Evolutionary conservation across 352 stramenopile species (phyloP), one percentile per base, ranked within the genome.

Genomic region (Phytopythium oedochilum): DNA sequence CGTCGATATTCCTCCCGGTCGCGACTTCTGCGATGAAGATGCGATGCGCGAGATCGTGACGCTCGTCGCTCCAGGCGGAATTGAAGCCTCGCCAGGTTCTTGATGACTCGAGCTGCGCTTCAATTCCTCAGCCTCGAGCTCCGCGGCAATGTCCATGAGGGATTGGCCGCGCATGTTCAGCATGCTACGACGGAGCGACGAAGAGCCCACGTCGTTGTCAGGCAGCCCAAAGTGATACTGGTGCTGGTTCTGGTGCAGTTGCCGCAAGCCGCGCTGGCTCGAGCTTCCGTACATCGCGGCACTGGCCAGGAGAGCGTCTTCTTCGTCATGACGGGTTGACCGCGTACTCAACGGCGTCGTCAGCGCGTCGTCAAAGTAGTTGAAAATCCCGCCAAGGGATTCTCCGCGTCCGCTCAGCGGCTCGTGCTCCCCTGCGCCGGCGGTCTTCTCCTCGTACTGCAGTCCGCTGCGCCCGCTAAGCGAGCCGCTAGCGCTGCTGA

Each of bases 201-300:
- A 57, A 5, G 63, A 62, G 0, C 69, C 70, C 5, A 62, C 57
- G 17, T 86, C 71, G 32, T 79, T 79, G 51, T 86, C 78, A 45
- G 65, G 63, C 34, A 82, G 66, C 15, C 70, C 68, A 28, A 83
- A 78, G 40, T 89, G 78, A 46, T 84, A 81, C 52, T 86, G 73
- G 18, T 64, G 67, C 57, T 90, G 78, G 58, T 90, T 90, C 49
- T 88, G 78, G 36, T 84, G 75, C 23, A 90, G 68, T 50, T 90
- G 80, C 12, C 75, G 80, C 50, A 90, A 60, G 5, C 80, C 81
- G 43, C 80, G 77, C 61, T 90, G 78, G 50, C 61, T 88, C 39
- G 71, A 81, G 42, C 57, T 71, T 17, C 80, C 80, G 36, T 82
- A 90, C 80, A 90, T 90, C 18, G 66, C 73, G 1, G 80, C 80